Conservation (phyloP, 2,329 filamentous ascomycete species). For the Fusarium floridanum region DNA sequence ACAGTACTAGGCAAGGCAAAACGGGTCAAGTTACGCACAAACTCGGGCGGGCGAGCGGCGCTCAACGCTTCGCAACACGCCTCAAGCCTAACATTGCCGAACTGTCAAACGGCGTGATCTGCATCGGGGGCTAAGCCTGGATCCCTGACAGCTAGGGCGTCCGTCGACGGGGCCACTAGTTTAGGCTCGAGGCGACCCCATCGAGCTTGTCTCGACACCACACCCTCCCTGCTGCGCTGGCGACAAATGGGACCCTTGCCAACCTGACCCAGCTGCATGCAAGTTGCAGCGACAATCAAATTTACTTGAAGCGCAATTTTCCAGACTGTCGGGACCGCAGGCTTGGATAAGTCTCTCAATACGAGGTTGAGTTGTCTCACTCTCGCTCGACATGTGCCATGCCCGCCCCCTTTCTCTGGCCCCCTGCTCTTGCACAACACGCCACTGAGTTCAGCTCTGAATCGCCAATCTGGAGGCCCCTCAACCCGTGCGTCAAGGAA, state of each 20-base stretch:
- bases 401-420: conserved; percentile 25
- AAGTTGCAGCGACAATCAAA: conserved; percentile 46
- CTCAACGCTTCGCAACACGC: conserved; percentile 23
- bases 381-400: conserved; percentile 26
- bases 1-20: background rate
- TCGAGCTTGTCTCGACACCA: conserved; percentile 44
- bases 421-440: conserved; percentile 33
- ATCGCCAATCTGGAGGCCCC: conserved; percentile 43
- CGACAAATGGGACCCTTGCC: conserved; percentile 33
- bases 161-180: conserved; percentile 38
- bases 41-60: conserved; percentile 22
- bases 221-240: conserved; percentile 23
- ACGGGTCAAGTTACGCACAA: conserved; percentile 8
- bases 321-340: conserved; percentile 52
- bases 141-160: conserved; percentile 45
- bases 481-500: conserved; percentile 37
- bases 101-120: conserved; percentile 49
- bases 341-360: conserved; percentile 41
- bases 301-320: conserved; percentile 52
- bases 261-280: conserved; percentile 39
- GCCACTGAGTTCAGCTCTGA: conserved; percentile 18
- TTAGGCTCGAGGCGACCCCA: conserved; percentile 41
- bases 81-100: conserved; percentile 41
- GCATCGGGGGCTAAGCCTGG: conserved; percentile 46
- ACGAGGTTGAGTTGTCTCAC: conserved; percentile 40